These are phyloP conservation scores for Alternaria conjuncta DNA, from an alignment of 2,329 filamentous ascomycete species.

Conservation along the genomic window DNA sequence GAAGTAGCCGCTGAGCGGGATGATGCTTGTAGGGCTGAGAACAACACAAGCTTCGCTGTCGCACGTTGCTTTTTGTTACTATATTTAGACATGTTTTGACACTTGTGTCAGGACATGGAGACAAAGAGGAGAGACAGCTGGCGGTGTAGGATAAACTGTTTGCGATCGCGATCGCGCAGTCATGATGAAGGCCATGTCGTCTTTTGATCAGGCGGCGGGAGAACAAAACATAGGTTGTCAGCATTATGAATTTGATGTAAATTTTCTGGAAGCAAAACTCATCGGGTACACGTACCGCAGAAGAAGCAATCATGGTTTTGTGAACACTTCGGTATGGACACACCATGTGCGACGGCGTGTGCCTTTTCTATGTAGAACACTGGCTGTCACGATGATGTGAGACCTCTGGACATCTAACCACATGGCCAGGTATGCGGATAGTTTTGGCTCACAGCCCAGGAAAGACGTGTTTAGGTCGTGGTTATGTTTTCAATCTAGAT, in stretches of 20 bases:
- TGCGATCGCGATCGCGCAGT: background rate
- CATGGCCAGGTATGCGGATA: fast-evolving
- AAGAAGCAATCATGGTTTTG: background rate
- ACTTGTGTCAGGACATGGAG: background rate
- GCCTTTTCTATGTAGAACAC: background rate
- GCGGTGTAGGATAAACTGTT: background rate
- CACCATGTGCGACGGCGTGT: background rate
- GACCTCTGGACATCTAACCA: background rate
- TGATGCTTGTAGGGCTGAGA: background rate
- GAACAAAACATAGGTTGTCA: background rate
- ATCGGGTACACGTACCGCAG: background rate
- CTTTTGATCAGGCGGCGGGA: background rate
- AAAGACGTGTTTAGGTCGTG: background rate
- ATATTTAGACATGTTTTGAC: background rate
- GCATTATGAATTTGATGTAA: background rate
- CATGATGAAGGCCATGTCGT: background rate
- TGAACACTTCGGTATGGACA: background rate
- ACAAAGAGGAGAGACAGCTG: background rate
- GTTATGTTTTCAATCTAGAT: background rate
- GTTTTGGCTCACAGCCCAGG: background rate
- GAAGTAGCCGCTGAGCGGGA: background rate
- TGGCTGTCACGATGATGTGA: background rate
- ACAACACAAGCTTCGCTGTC: background rate
- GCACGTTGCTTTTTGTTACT: background rate
- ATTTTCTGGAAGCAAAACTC: background rate